These are phyloP conservation scores for Rachicladosporium sp. DNA, from an alignment of 2,329 filamentous ascomycete species.

Conservation along the genomic window DNA sequence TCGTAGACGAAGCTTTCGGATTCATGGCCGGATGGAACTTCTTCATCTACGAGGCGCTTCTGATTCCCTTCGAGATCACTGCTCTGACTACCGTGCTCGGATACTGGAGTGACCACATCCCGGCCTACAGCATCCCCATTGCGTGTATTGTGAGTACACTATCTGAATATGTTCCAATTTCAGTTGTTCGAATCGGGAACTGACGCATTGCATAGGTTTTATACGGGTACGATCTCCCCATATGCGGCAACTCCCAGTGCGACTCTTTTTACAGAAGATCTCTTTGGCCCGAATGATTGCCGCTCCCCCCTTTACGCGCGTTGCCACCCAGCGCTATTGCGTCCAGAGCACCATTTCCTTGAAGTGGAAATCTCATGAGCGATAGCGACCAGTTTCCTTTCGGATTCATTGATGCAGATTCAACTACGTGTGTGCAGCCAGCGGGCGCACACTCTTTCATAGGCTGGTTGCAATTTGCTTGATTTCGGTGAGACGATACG, in stretches of 20 bases:
- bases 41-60: slow-evolving; percentile 39
- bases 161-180: background rate
- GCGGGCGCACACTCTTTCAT: no score
- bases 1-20: slow-evolving; percentile 53
- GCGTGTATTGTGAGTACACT: slow-evolving; percentile 25
- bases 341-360: slow-evolving; percentile 1
- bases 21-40: slow-evolving; percentile 43
- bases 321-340: background rate
- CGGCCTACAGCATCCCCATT: slow-evolving; percentile 28
- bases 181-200: background rate
- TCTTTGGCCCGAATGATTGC: slow-evolving; percentile 1
- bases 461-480: no score
- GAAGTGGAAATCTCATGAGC: no score
- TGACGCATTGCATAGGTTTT: slow-evolving; percentile 1
- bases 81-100: slow-evolving; percentile 28
- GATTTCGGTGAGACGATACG: background rate
- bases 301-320: background rate
- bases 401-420: no score
- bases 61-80: slow-evolving; percentile 42
- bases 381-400: no score
- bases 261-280: background rate
- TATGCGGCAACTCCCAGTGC: slow-evolving; percentile 5
- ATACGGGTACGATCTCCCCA: slow-evolving; percentile 6
- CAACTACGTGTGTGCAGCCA: no score
- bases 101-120: slow-evolving; percentile 34